Conservation (phyloP, 2,329 filamentous ascomycete species). For the Microdochium bolleyi region DNA sequence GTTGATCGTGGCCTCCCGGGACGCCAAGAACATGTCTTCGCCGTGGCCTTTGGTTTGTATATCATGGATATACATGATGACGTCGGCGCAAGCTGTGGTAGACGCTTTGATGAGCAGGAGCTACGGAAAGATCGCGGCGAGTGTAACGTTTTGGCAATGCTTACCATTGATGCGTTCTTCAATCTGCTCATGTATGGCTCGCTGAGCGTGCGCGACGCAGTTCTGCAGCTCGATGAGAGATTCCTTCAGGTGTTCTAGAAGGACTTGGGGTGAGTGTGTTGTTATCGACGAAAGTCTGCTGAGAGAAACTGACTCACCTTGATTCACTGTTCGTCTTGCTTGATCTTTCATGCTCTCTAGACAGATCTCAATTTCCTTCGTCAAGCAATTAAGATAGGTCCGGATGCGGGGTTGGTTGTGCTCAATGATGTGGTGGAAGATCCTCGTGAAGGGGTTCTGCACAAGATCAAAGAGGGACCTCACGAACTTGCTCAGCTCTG, state of each 20-base stretch:
- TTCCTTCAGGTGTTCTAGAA: background rate
- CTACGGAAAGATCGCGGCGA: background rate
- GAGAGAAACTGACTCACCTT: background rate
- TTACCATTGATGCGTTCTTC: background rate
- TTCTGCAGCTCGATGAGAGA: background rate
- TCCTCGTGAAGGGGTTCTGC: background rate
- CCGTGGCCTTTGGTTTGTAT: background rate
- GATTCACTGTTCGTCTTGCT: background rate
- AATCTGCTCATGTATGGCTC: background rate
- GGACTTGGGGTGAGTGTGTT: background rate
- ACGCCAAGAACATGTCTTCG: background rate
- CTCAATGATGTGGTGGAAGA: background rate
- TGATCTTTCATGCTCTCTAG: background rate
- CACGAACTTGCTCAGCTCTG: background rate
- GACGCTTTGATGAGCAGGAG: background rate
- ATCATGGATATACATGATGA: background rate
- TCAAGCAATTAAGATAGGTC: background rate
- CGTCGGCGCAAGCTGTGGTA: background rate
- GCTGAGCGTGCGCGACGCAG: background rate
- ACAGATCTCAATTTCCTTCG: background rate
- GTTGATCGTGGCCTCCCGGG: background rate
- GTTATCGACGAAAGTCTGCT: background rate
- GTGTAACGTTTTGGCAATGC: background rate
- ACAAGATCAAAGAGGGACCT: background rate
- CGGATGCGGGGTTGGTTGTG: background rate